Evolutionary conservation across 495 filamentous ascomycete genomes (phyloP).

Genomic region (Penicillium subrubescens): DNA sequence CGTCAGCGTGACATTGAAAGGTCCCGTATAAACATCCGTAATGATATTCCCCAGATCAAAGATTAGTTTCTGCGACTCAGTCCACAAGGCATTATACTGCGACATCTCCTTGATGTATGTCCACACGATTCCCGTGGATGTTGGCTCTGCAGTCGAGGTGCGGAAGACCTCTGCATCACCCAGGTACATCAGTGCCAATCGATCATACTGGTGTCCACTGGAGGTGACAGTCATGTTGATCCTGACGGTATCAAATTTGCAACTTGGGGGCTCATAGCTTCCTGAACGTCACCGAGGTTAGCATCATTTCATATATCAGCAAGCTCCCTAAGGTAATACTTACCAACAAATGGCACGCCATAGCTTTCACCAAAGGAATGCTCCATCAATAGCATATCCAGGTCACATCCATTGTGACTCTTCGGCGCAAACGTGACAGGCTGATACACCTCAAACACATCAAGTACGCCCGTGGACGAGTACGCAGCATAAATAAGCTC

Average conservation of each 20-base stretch:
- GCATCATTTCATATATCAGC: background rate
- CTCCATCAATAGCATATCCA: conserved; percentile 60
- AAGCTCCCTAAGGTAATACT: conserved; percentile 19
- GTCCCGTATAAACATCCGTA: conserved; percentile 73
- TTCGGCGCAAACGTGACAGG: conserved; percentile 53
- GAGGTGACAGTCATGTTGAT: conserved; percentile 84
- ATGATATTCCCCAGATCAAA: conserved; percentile 84
- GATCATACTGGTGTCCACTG: conserved; percentile 75
- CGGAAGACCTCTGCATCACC: conserved; percentile 81
- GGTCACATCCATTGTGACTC: conserved; percentile 49
- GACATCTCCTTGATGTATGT: conserved; percentile 87
- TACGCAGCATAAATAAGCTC: background rate
- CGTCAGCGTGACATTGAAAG: conserved; percentile 80
- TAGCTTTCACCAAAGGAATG: conserved; percentile 80
- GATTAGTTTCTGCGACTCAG: conserved; percentile 69
- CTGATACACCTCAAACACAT: conserved; percentile 70
- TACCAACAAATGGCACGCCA: conserved; percentile 76
- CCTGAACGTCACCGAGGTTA: conserved; percentile 40
- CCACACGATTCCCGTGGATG: conserved; percentile 66
- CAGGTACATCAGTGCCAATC: conserved; percentile 78
- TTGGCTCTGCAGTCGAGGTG: conserved; percentile 87
- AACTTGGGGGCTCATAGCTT: conserved; percentile 66
- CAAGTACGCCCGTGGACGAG: conserved; percentile 34
- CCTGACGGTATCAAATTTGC: conserved; percentile 74
- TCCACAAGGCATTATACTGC: conserved; percentile 68